Evolutionary conservation across 345 rosid species (phyloP), one percentile per base, ranked within the genome.

Genomic region (Zanthoxylum bungeanum): DNA sequence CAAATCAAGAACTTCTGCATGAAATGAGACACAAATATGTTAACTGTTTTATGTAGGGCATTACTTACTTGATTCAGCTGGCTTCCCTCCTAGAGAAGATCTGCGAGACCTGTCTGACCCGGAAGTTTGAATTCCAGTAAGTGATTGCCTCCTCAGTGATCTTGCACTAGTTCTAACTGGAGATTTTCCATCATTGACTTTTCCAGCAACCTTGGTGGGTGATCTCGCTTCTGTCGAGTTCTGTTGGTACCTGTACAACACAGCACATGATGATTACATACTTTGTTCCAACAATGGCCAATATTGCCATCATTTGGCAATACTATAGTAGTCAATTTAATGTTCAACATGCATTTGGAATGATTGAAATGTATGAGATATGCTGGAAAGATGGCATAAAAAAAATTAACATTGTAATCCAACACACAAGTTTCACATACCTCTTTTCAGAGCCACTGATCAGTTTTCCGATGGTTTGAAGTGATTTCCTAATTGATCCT

Each of bases 381-480:
- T 16, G 36, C 24, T 14, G 53, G 31, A 12, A 27, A 47, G 55
- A 46, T 28, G 37, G 37, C 25, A 47, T 28, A 28, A 30, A 28
- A 24, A 27, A 64, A 19, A 64, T 33, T 33, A 3, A 9, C 44
- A 60, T 36, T 3, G 5, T 60, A 60, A 36, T 60, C 7, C 28
- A 60, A 4, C 33, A 4, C 14, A 9, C 58, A 62, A 22, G 60
- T 24, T 68, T 70, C 36, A 8, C 78, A 28, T 77, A 91, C 98
- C 96, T 85, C 81, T 85, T 95, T 71, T 95, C 96, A 10, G 91
- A 82, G 47, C 96, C 96, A 79, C 81, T 89, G 52, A 92, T 91
- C 62, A 95, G 81, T 78, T 91, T 92, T 71, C 97, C 98, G 5
- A 95, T 92, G 40, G 86, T 89, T 70, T 90, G 84, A 47, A 95